Evolutionary conservation across 805 yeast genomes (phyloP).

Genomic region (Scheffersomyces stipitis): DNA sequence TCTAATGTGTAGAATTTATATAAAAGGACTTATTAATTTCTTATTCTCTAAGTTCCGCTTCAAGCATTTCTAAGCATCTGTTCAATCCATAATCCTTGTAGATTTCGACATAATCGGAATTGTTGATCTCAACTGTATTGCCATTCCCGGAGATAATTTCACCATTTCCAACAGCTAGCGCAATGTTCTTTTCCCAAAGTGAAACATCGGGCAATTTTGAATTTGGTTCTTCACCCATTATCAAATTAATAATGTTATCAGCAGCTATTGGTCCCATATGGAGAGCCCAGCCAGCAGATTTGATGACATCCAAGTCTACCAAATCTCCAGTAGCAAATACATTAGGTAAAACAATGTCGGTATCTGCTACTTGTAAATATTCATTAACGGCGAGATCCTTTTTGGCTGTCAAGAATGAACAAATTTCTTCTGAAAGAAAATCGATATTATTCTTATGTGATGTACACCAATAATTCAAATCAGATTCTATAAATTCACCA

Average conservation of each 20-base stretch:
- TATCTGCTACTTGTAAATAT: constrained; percentile 14
- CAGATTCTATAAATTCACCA: constrained; percentile 25
- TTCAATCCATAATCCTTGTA: constrained; percentile 25
- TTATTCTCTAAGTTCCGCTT: too few species aligned
- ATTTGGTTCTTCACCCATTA: constrained; percentile 9
- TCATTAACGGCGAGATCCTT: constrained; percentile 25
- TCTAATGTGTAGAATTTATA: too few species aligned
- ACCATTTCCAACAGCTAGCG: constrained; percentile 17
- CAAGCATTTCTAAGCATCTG: background rate
- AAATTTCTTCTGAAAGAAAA: constrained; percentile 17
- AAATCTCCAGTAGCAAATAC: constrained; percentile 40
- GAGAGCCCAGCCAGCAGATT: constrained; percentile 42
- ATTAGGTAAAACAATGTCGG: constrained; percentile 17
- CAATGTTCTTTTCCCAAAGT: constrained; percentile 21
- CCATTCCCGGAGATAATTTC: constrained; percentile 17
- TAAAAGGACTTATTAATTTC: too few species aligned
- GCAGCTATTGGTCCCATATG: constrained; percentile 23
- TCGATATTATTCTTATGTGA: constrained; percentile 32
- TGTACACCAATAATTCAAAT: constrained; percentile 38
- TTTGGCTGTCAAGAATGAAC: constrained; percentile 13
- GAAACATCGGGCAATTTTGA: constrained; percentile 15
- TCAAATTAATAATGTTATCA: constrained; percentile 15
- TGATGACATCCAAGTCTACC: constrained; percentile 33
- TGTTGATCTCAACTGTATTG: constrained; percentile 25
- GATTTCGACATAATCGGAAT: constrained; percentile 19